Conservation (phyloP, 2,329 filamentous ascomycete species). For the Purpureocillium lavendulum region DNA sequence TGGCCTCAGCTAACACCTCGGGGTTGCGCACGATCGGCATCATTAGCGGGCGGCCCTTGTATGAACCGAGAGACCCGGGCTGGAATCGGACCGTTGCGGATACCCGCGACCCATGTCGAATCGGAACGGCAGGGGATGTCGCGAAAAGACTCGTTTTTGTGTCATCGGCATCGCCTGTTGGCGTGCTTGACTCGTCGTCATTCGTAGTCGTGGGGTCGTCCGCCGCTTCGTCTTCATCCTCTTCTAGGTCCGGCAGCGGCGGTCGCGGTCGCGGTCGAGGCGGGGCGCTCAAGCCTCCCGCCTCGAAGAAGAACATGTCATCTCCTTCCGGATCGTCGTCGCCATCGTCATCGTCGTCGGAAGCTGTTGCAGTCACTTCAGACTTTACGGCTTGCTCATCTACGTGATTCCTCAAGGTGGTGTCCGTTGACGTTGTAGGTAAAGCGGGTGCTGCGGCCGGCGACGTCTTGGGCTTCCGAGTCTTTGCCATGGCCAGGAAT, state of each 20-base stretch:
- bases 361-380: too few species aligned
- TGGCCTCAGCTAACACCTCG: constrained; percentile 38
- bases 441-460: too few species aligned
- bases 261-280: constrained; percentile 15
- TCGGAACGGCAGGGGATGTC: constrained; percentile 35
- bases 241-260: constrained; percentile 22
- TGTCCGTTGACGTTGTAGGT: neutral
- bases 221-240: constrained; percentile 6
- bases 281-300: constrained; percentile 21
- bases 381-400: neutral
- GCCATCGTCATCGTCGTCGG: constrained; percentile 2
- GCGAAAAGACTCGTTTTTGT: constrained; percentile 22
- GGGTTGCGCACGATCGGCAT: constrained; percentile 43
- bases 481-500: constrained; percentile 30
- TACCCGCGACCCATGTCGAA: constrained; percentile 14
- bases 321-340: constrained; percentile 24
- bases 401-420: too few species aligned
- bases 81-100: constrained; percentile 24
- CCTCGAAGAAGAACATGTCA: constrained; percentile 39
- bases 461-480: constrained; percentile 16
- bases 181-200: constrained; percentile 14
- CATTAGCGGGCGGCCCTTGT: constrained; percentile 42
- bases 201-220: constrained; percentile 7
- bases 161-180: neutral
- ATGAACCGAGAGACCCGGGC: constrained; percentile 41